phyloP scores from a whole-genome alignment of 371 early-diverging fungal genomes.

The Mortierella sp. region DNA sequence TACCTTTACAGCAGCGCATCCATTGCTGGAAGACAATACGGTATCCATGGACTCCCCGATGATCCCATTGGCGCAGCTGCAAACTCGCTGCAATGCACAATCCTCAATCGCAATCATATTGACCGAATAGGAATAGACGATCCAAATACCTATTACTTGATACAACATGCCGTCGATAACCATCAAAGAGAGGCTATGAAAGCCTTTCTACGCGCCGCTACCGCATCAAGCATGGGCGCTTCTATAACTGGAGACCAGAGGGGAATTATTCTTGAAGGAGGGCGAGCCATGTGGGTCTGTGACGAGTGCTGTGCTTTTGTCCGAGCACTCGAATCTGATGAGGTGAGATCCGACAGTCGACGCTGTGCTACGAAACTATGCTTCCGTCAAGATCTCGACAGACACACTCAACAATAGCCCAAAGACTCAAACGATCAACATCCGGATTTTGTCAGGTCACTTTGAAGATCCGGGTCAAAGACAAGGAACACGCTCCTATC shows the following conservation, averaged over 20 bases:
- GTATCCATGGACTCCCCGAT: not conserved
- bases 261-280: not conserved
- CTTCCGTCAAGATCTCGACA: no score
- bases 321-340: not conserved
- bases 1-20: no score
- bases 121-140: not conserved
- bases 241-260: not conserved
- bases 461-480: no score
- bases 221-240: not conserved
- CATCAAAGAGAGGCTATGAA: not conserved
- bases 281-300: not conserved
- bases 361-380: not conserved
- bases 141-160: not conserved
- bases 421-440: no score
- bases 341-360: not conserved
- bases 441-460: no score
- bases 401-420: no score
- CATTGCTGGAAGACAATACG: not conserved
- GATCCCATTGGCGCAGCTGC: not conserved
- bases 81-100: not conserved
- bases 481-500: no score
- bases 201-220: not conserved
- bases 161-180: not conserved
- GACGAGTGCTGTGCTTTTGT: not conserved
- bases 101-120: not conserved